These are phyloP conservation scores for Cryomyces antarcticus DNA, from an alignment of 495 filamentous ascomycete genomes.

Conservation along the genomic window DNA sequence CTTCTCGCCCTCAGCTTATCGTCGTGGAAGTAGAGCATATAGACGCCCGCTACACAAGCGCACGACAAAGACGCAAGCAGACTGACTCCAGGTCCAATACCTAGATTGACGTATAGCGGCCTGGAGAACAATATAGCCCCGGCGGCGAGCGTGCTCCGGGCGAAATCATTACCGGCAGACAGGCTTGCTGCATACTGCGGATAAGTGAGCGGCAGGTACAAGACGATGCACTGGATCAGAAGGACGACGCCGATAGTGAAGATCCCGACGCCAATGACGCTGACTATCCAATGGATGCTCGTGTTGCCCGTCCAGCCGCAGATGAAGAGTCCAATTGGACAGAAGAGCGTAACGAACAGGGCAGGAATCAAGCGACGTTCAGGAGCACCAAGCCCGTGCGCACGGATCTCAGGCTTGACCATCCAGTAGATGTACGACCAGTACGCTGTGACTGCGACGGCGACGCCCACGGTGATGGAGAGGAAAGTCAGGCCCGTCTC, in stretches of 20 bases:
- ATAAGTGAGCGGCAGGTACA: slow-evolving; percentile 41
- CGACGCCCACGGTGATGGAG: slow-evolving; percentile 34
- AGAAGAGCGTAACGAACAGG: slow-evolving; percentile 29
- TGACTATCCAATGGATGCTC: slow-evolving; percentile 40
- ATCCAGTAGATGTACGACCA: slow-evolving; percentile 28
- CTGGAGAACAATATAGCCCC: slow-evolving; percentile 35
- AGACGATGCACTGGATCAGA: slow-evolving; percentile 42
- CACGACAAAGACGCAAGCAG: slow-evolving; percentile 35
- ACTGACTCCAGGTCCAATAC: slow-evolving; percentile 32
- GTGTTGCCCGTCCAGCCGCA: slow-evolving; percentile 39
- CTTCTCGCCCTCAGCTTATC: slow-evolving; percentile 31
- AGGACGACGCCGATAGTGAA: slow-evolving; percentile 31
- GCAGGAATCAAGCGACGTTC: slow-evolving; percentile 36
- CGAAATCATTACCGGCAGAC: slow-evolving; percentile 43
- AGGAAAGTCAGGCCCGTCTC: slow-evolving; percentile 44
- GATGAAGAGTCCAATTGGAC: slow-evolving; percentile 40
- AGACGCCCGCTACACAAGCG: slow-evolving; percentile 35
- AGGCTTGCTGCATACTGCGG: slow-evolving; percentile 40
- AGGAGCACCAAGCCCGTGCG: slow-evolving; percentile 25
- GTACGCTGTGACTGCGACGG: slow-evolving; percentile 33
- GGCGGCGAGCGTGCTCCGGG: slow-evolving; percentile 32
- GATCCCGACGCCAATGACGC: slow-evolving; percentile 36
- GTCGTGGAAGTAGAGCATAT: slow-evolving; percentile 31
- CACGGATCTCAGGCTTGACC: slow-evolving; percentile 28
- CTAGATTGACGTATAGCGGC: slow-evolving; percentile 36